phyloP scores from a whole-genome alignment of 1,139 yeast genomes.

The Chernovozyma aurita region DNA sequence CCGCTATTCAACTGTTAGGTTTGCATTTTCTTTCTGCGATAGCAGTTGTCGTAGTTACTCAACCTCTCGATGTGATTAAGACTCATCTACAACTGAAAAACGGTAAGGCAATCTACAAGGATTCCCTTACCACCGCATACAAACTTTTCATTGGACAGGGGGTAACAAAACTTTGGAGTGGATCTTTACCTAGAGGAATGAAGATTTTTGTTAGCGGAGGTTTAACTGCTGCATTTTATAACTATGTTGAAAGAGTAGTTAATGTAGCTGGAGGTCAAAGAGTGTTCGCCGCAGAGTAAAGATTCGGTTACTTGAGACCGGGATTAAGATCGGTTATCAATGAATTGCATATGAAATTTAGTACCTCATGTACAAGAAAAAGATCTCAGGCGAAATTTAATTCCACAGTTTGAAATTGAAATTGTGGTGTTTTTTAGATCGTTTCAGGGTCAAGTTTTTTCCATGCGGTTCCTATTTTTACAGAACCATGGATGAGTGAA shows the following conservation, averaged over 20 bases:
- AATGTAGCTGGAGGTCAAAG: constrained; percentile 45
- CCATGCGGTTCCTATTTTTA: too few species aligned
- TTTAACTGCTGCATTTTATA: constrained; percentile 67
- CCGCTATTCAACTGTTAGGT: constrained; percentile 41
- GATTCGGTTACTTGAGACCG: too few species aligned
- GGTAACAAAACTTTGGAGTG: constrained; percentile 61
- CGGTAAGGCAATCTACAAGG: constrained; percentile 57
- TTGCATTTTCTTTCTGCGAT: constrained; percentile 53
- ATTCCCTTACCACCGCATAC: constrained; percentile 70
- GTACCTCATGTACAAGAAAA: constrained; percentile 2
- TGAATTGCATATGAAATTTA: too few species aligned
- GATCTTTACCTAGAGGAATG: constrained; percentile 73
- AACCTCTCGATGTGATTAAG: constrained; percentile 87
- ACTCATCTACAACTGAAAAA: constrained; percentile 83
- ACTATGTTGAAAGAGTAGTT: constrained; percentile 50
- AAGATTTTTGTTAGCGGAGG: constrained; percentile 81
- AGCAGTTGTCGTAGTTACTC: constrained; percentile 75
- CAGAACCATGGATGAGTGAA: too few species aligned
- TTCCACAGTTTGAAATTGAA: too few species aligned
- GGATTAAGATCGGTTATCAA: too few species aligned
- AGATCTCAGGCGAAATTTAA: not conserved
- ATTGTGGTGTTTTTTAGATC: too few species aligned
- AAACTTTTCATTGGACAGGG: constrained; percentile 70
- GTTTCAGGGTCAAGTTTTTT: too few species aligned
- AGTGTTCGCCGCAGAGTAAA: constrained; percentile 36